Evolutionary conservation across 768 basidiomycete species (phyloP).

Genomic region (Cystobasidium ongulense): DNA sequence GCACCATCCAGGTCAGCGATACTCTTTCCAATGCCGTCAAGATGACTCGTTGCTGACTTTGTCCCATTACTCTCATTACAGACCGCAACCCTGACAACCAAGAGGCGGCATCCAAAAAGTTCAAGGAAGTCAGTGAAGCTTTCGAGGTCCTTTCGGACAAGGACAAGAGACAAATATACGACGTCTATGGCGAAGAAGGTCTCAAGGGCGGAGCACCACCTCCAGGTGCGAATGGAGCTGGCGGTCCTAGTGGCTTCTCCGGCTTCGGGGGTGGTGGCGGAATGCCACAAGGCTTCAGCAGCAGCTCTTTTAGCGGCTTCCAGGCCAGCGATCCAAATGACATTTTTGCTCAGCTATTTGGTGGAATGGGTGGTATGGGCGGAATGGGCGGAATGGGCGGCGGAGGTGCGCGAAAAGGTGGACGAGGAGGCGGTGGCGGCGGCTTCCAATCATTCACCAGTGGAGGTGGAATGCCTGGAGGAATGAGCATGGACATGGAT

Average conservation of each 20-base stretch:
- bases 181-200: slow-evolving; percentile 77
- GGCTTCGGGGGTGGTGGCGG: slow-evolving; percentile 32
- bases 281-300: slow-evolving; percentile 20
- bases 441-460: slow-evolving; percentile 28
- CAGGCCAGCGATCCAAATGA: slow-evolving; percentile 71
- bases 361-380: slow-evolving; percentile 45
- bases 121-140: slow-evolving; percentile 90
- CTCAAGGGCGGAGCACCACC: slow-evolving; percentile 37
- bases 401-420: slow-evolving; percentile 17
- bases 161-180: slow-evolving; percentile 52
- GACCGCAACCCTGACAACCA: slow-evolving; percentile 72
- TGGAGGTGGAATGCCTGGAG: slow-evolving; percentile 29
- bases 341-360: slow-evolving; percentile 66
- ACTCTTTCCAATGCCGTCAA: neutral
- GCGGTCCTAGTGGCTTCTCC: slow-evolving; percentile 29
- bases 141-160: slow-evolving; percentile 75
- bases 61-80: slow-evolving; percentile 47
- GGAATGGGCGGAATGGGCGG: slow-evolving; percentile 32
- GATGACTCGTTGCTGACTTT: neutral
- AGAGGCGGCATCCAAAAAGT: slow-evolving; percentile 76
- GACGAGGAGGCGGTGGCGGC: slow-evolving; percentile 11
- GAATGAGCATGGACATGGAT: slow-evolving; percentile 41
- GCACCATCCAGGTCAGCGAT: neutral
- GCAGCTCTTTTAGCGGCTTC: slow-evolving; percentile 53
- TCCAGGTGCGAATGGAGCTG: slow-evolving; percentile 16